Percentiles rank a stretch among this genome's conserved stretches.
These are phyloP conservation scores for Knoxia roxburghii DNA, from an alignment of 257 asterid species.

Conservation along the genomic window DNA sequence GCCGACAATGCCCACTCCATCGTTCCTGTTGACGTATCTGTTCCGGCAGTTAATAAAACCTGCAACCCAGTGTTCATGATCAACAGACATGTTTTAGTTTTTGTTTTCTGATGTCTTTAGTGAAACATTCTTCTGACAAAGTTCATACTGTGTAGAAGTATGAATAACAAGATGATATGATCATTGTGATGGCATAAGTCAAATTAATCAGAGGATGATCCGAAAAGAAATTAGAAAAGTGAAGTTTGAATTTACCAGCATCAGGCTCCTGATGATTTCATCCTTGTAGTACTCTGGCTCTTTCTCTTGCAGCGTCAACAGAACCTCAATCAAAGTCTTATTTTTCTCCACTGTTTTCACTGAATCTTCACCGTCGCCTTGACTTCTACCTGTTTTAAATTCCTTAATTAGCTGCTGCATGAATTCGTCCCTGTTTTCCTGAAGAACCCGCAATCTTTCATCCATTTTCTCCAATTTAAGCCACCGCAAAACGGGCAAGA, in stretches of 20 bases:
- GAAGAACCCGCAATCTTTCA: constrained; percentile 6
- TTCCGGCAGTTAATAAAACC: constrained; percentile 52
- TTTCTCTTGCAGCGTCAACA: constrained; percentile 19
- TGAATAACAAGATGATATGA: no score
- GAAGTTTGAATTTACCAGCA: constrained; percentile 19
- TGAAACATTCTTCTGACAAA: no score
- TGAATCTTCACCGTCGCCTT: no score
- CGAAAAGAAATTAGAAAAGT: neutral
- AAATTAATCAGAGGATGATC: neutral
- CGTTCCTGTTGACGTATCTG: constrained; percentile 58
- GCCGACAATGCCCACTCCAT: constrained; percentile 61
- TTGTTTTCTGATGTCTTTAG: no score
- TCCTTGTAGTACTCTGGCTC: constrained; percentile 32
- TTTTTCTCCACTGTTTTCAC: neutral
- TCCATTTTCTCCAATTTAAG: constrained; percentile 18
- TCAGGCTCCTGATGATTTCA: constrained; percentile 20
- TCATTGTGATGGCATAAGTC: no score
- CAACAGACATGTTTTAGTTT: no score
- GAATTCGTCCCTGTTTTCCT: constrained; percentile 18
- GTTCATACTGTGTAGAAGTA: no score
- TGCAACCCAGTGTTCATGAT: constrained; percentile 1
- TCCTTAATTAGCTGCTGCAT: constrained; percentile 13
- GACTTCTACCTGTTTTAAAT: neutral
- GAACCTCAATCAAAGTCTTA: constrained; percentile 25
- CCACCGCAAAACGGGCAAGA: constrained; percentile 25